Base-by-base conservation (phyloP, 257 asterid genomes). In the Nicotiana obtusifolia region DNA sequence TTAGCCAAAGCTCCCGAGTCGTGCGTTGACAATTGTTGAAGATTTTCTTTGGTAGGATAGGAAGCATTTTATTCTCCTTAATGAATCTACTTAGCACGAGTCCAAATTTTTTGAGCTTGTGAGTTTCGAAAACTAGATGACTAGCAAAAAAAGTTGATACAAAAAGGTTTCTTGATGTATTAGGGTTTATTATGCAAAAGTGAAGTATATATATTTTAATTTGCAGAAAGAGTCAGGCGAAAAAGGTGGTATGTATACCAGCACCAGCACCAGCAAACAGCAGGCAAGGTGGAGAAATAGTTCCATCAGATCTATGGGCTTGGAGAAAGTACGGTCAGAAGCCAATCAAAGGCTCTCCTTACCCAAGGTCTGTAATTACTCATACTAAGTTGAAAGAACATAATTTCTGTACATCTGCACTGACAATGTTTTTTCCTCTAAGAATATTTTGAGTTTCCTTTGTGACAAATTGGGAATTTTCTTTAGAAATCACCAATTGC, bases 281-380 rank as follows among this genome's bases (percentile, higher is more conserved):
- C 88, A 81, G 97, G 86, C 86, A 94, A 1, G 90, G 92, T 44
- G 98, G 98, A 26, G 99, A 95, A 84, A 90, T 95, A 17, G 98
- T 94, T 59, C 99, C 99, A 3, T 94, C 99, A 10, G 99, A 95
- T 87, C 90, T 94, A 24, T 95, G 99, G 99, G 98, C 99, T 1
- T 95, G 99, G 98, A 88, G 98, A 77, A 95, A 95, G 89, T 95
- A 95, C 80, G 99, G 99, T 3, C 99, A 95, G 86, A 95, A 95
- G 85, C 99, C 99, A 13, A 95, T 95, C 64, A 95, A 95, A 89
- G 99, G 99, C 7, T 95, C 99, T 17, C 99, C 99, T 73, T 93
- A 91, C 87, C 99, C 98, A 3, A 91, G 99, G 98, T 92, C 65
- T 57, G 6, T 1, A 60, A 60, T 60, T 60, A 22, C 49, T 24